A percentile compares a stretch with the other conserved stretches of the same genome.
Conservation (phyloP, 345 rosid genomes). For the Eucalyptus polybractea region DNA sequence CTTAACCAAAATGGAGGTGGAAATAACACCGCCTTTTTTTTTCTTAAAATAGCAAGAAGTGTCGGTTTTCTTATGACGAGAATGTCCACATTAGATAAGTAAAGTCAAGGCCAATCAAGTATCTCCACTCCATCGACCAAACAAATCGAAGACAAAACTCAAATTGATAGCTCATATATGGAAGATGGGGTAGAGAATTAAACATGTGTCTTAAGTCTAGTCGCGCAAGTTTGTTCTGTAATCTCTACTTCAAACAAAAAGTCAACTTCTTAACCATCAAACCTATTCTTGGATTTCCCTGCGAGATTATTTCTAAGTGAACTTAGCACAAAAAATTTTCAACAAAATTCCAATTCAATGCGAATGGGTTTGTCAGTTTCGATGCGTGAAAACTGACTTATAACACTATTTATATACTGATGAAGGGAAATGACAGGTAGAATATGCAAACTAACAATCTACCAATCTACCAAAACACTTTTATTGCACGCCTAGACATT, state of each 20-base stretch:
- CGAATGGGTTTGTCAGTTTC: not conserved
- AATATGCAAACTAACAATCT: not conserved
- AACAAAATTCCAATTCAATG: too few relatives aligned
- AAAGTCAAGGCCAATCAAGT: not conserved
- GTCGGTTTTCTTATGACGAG: not conserved
- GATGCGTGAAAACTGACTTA: not conserved
- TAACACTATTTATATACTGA: not conserved
- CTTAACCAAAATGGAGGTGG: not conserved
- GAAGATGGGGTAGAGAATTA: not conserved
- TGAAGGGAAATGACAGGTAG: not conserved
- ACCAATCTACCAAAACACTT: not conserved
- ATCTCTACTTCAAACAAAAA: not conserved
- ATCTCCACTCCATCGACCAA: not conserved
- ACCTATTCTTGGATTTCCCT: too few relatives aligned
- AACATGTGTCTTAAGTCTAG: not conserved
- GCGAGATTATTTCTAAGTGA: too few relatives aligned
- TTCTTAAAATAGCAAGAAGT: not conserved
- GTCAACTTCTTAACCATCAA: not conserved
- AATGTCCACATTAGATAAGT: not conserved
- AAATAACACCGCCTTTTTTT: not conserved
- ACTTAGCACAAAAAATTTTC: too few relatives aligned
- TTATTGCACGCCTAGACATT: not conserved
- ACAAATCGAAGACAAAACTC: not conserved
- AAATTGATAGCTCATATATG: not conserved
- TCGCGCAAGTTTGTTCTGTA: not conserved